These are phyloP conservation scores for Trypanosoma cruzi DNA, from an alignment of 208 protist genomes.

Conservation along the genomic window DNA sequence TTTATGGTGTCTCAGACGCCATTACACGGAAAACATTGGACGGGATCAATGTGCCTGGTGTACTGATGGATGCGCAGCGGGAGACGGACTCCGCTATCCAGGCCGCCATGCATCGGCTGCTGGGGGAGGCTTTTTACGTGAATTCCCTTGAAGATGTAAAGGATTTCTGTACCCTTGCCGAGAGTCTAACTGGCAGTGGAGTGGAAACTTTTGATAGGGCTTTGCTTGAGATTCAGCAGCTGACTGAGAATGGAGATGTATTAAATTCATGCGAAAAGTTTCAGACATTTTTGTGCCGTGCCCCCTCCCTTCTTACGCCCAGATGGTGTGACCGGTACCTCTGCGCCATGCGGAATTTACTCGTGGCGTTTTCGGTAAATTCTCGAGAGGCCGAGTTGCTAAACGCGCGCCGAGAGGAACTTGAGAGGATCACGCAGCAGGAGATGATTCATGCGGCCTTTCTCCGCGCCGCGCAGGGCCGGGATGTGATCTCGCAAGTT, in stretches of 20 bases:
- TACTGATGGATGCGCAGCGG: neutral
- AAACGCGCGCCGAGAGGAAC: conserved; percentile 5
- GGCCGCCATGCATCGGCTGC: conserved; percentile 19
- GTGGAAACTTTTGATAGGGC: conserved; percentile 5
- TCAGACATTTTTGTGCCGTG: conserved; percentile 4
- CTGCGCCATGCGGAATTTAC: conserved; percentile 17
- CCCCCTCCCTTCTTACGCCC: neutral
- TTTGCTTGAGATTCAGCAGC: neutral
- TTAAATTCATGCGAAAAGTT: conserved; percentile 14
- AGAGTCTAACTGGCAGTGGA: conserved; percentile 5
- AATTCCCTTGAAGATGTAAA: conserved; percentile 11
- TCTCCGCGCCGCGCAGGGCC: conserved; percentile 22
- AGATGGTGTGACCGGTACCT: conserved; percentile 17
- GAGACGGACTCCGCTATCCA: conserved; percentile 17
- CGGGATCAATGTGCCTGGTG: neutral
- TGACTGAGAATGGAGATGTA: conserved; percentile 12
- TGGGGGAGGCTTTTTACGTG: conserved; percentile 28
- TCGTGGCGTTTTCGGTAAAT: conserved; percentile 9
- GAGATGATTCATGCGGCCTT: conserved; percentile 28
- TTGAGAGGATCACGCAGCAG: conserved; percentile 12
- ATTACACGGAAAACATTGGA: conserved; percentile 9
- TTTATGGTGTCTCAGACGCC: conserved; percentile 18
- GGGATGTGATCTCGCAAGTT: conserved; percentile 2
- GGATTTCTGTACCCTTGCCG: conserved; percentile 9
- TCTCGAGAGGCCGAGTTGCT: neutral